Evolutionary conservation across 2,329 filamentous ascomycete genomes (phyloP).

Genomic region (Niveomyces coronatus): DNA sequence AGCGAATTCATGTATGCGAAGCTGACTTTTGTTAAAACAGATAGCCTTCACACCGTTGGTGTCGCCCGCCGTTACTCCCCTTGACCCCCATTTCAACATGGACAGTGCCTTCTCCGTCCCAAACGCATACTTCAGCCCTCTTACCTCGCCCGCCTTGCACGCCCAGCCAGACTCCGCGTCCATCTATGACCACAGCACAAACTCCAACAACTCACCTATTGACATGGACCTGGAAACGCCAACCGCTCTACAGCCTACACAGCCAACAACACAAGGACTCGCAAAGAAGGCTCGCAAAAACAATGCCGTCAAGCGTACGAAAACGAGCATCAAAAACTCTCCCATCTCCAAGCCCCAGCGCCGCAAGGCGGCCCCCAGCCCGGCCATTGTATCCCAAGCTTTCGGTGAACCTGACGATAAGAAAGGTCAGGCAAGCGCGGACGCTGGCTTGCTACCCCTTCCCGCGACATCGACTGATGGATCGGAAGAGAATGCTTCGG

Average conservation of each 20-base stretch:
- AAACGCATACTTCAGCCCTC: constrained; percentile 69
- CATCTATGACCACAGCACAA: constrained; percentile 34
- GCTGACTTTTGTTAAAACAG: too few relatives aligned
- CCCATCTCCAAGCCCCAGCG: constrained; percentile 61
- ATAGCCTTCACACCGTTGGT: constrained; percentile 73
- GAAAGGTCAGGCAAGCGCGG: constrained; percentile 24
- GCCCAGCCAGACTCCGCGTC: constrained; percentile 50
- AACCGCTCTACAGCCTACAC: constrained; percentile 20
- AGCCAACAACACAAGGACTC: constrained; percentile 35
- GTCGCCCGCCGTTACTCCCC: constrained; percentile 73
- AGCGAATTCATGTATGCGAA: too few relatives aligned
- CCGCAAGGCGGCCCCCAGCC: constrained; percentile 41
- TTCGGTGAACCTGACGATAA: constrained; percentile 42
- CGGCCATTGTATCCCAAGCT: constrained; percentile 45
- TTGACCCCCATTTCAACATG: constrained; percentile 59
- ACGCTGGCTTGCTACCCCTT: constrained; percentile 27
- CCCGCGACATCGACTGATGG: constrained; percentile 37
- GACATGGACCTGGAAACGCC: constrained; percentile 45
- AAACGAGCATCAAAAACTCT: constrained; percentile 53
- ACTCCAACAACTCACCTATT: constrained; percentile 42
- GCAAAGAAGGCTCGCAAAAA: constrained; percentile 44
- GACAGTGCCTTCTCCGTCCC: constrained; percentile 52
- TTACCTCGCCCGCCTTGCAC: constrained; percentile 71
- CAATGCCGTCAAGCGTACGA: constrained; percentile 38
- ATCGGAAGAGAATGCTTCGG: constrained; percentile 54